phyloP scores from a whole-genome alignment of 2,329 filamentous ascomycete species.

The Cladobotryum mycophilum region DNA sequence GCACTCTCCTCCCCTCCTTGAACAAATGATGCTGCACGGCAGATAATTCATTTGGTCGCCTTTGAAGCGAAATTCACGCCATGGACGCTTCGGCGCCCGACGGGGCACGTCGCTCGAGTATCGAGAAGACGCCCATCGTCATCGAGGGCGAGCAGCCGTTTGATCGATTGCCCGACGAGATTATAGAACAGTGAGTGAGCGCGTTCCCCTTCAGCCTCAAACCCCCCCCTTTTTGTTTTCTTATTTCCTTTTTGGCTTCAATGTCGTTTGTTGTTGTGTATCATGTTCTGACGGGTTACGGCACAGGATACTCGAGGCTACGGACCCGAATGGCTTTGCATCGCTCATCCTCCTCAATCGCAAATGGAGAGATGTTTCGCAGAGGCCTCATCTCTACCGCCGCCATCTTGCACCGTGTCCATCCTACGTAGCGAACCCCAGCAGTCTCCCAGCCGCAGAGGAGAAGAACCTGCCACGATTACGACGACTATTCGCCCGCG shows the following conservation, averaged over 20 bases:
- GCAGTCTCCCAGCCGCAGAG: conserved; percentile 29
- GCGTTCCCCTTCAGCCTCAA: not conserved
- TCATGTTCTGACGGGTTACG: not conserved
- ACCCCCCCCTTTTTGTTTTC: not conserved
- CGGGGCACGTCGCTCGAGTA: conserved; percentile 27
- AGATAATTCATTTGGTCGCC: too few species aligned
- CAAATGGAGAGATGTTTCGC: conserved; percentile 59
- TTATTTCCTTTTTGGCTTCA: not conserved
- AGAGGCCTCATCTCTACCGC: conserved; percentile 57
- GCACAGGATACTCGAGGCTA: conserved; percentile 52
- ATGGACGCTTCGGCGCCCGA: conserved; percentile 23
- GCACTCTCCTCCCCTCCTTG: too few species aligned
- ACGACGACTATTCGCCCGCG: conserved; percentile 59
- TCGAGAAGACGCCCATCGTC: conserved; percentile 27
- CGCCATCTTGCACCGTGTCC: conserved; percentile 56
- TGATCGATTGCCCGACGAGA: conserved; percentile 57
- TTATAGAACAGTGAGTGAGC: conserved; percentile 65
- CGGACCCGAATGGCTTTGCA: conserved; percentile 59
- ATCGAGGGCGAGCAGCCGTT: conserved; percentile 20
- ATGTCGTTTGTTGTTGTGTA: not conserved
- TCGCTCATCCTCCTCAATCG: conserved; percentile 59
- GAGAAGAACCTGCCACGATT: conserved; percentile 52
- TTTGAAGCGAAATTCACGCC: conserved; percentile 9
- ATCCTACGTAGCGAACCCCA: conserved; percentile 49
- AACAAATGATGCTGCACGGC: too few species aligned